Conservation (phyloP, 257 asterid species). For the Nicotiana undulata region DNA sequence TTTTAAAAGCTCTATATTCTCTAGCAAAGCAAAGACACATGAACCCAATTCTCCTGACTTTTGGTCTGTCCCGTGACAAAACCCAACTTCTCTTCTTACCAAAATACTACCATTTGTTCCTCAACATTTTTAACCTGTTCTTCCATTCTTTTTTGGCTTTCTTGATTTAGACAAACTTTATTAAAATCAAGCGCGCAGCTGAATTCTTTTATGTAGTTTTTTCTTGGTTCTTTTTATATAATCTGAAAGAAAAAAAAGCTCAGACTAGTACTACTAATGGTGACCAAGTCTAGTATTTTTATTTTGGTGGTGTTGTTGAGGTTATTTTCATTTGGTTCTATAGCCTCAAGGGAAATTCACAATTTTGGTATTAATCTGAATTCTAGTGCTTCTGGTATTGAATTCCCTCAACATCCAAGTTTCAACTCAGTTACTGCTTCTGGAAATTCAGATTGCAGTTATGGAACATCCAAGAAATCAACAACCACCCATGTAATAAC, state of each 20-base stretch:
- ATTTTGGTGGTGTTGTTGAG: conserved; percentile 22
- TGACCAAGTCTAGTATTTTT: background rate
- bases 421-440: conserved; percentile 31
- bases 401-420: conserved; percentile 36
- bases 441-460: conserved; percentile 26
- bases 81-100: background rate
- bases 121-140: background rate
- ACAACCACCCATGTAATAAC: background rate
- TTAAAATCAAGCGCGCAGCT: background rate
- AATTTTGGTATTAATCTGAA: conserved; percentile 20
- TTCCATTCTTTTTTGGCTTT: background rate
- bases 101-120: background rate
- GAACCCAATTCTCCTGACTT: background rate
- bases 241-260: background rate
- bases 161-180: background rate
- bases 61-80: background rate
- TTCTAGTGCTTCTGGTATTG: conserved; percentile 25
- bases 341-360: conserved; percentile 17
- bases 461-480: conserved; percentile 4
- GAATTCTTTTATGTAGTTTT: background rate
- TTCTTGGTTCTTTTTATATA: too few relatives aligned
- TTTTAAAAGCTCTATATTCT: background rate
- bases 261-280: background rate
- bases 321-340: conserved; percentile 20
- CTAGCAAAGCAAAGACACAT: background rate